These are phyloP conservation scores for Prunella vulgaris DNA, from an alignment of 257 asterid genomes.

Conservation along the genomic window DNA sequence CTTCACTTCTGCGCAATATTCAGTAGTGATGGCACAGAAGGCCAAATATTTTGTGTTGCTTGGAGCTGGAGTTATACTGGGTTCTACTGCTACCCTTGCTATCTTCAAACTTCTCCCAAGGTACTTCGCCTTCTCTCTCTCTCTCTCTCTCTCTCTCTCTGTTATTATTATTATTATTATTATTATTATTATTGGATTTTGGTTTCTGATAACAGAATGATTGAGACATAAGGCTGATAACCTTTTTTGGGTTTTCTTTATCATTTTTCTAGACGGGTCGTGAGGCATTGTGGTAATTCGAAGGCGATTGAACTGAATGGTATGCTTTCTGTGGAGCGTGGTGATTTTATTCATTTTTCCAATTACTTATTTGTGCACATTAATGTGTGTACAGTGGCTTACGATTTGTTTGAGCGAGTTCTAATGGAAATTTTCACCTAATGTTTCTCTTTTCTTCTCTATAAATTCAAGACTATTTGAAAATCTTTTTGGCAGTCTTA, in stretches of 20 bases:
- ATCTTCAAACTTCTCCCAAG: conserved; percentile 56
- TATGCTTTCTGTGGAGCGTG: conserved; percentile 9
- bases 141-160: neutral
- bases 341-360: neutral
- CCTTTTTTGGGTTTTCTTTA: conserved; percentile 2
- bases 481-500: neutral
- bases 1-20: neutral
- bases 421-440: neutral
- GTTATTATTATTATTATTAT: neutral
- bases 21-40: conserved; percentile 53
- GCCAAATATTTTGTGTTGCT: conserved; percentile 46
- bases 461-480: neutral
- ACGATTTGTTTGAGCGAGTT: neutral
- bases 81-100: conserved; percentile 68
- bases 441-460: neutral
- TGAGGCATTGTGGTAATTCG: conserved; percentile 17
- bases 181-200: neutral
- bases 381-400: neutral
- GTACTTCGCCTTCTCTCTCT: conserved; percentile 16
- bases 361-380: neutral
- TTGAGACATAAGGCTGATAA: conserved; percentile 4
- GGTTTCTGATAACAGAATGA: neutral
- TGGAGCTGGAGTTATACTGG: conserved; percentile 71
- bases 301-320: conserved; percentile 33
- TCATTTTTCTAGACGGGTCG: conserved; percentile 31